These are phyloP conservation scores for Verruconis gallopava DNA, from an alignment of 2,329 filamentous ascomycete species.

Conservation along the genomic window DNA sequence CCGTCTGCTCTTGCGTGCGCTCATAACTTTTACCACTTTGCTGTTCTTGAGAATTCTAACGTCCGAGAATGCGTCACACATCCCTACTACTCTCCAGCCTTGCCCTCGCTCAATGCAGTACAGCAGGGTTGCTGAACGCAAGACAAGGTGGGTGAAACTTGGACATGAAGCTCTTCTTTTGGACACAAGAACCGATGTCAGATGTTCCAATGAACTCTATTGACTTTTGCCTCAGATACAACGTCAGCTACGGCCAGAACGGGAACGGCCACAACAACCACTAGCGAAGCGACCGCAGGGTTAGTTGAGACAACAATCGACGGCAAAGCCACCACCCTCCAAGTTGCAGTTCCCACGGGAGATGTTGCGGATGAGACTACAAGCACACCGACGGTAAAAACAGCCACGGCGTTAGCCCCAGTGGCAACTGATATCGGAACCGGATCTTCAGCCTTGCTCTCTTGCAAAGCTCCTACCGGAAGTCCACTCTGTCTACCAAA, in stretches of 20 bases:
- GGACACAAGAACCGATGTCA: too few species aligned
- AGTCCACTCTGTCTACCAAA: conserved; percentile 25
- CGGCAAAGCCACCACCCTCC: conserved; percentile 15
- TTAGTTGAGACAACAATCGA: conserved; percentile 15
- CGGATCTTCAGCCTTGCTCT: conserved; percentile 10
- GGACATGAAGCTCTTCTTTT: too few species aligned
- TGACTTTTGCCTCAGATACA: too few species aligned
- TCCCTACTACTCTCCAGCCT: not conserved
- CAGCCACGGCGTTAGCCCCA: conserved; percentile 9
- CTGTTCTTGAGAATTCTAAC: too few species aligned
- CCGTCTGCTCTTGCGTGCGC: too few species aligned
- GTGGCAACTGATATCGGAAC: conserved; percentile 10
- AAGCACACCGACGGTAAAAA: not conserved
- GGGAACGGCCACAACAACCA: conserved; percentile 7
- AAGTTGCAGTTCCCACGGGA: conserved; percentile 12
- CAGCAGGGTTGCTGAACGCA: not conserved
- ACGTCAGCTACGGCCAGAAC: too few species aligned
- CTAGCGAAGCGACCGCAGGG: conserved; percentile 12
- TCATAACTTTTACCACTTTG: too few species aligned
- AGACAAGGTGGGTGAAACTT: conserved; percentile 1
- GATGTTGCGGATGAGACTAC: conserved; percentile 8
- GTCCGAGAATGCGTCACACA: too few species aligned
- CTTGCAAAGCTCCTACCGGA: conserved; percentile 11
- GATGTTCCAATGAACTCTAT: too few species aligned
- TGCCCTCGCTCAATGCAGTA: not conserved